Evolutionary conservation across 371 early-diverging fungal genomes (phyloP), one percentile per base, ranked within the genome.

Genomic region (Zancudomyces culisetae): DNA sequence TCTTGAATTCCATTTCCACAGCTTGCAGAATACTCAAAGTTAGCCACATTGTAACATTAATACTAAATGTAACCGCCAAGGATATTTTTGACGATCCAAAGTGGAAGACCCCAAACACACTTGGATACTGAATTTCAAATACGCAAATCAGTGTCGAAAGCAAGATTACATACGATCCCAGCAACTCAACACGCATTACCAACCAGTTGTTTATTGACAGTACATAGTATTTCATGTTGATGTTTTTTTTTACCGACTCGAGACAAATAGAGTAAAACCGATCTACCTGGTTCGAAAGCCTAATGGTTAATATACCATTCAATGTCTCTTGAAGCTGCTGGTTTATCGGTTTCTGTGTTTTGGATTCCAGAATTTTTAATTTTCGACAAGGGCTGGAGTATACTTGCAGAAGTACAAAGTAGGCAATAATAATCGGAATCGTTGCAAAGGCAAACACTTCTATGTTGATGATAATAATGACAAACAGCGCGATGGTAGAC

Each of bases 191-290:
- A 26, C 94, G 81, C 18, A 92, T 76, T 27, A 89, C 87, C 18
- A 91, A 62, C 87, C 96, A 95, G 41, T 92, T 83, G 52, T 88
- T 88, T 46, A 79, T 73, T 0, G 78, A 71, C 27, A 87, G 66
- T 2, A 75, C 77, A 1, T 86, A 81, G 63, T 79, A 84, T 54
- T 81, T 84, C 0, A 85, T 87, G 40, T 73, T 72, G 55, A 77
- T 77, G 61, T 89, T 88, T 51, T 67, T 66, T 57, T 91, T 93
- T 27, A 90, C 59, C 43, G 76, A 71, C 15, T 57, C 48, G 54
- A 83, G 79, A 60, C 84, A 88, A 45, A 75, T 76, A 23, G 51
- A 57, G 2, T 77, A 68, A 58, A 94, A 96, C 1, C 90, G 75
- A 0, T 57, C 50, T 54, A 73, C 63, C 51, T 79, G 76, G n/a